Conservation (phyloP, 352 stramenopile genomes). For the Pythium coloratum region DNA sequence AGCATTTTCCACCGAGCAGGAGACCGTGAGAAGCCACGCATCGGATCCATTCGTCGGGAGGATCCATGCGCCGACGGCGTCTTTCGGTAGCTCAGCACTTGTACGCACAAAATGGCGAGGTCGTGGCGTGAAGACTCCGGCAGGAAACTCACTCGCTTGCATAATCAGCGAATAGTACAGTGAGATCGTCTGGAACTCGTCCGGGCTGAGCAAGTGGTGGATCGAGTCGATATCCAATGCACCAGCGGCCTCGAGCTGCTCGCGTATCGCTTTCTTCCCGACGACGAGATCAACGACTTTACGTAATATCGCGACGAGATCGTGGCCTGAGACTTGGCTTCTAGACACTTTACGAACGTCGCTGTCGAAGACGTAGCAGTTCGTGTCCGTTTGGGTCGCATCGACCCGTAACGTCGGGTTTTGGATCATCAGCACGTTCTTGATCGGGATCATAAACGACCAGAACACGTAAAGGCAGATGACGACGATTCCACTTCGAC, state of each 20-base stretch:
- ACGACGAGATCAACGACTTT: conserved; percentile 27
- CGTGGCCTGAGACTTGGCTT: conserved; percentile 17
- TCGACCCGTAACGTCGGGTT: conserved; percentile 33
- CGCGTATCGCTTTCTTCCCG: conserved; percentile 25
- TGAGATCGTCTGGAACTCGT: conserved; percentile 30
- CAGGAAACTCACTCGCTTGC: conserved; percentile 41
- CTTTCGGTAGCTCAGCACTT: conserved; percentile 6
- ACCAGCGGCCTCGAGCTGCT: conserved; percentile 26
- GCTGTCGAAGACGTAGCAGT: conserved; percentile 15
- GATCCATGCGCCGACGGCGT: conserved; percentile 34
- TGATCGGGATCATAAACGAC: conserved; percentile 40
- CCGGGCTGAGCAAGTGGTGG: conserved; percentile 29
- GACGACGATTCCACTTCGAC: conserved; percentile 18
- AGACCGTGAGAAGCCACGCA: conserved; percentile 30
- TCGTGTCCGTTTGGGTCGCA: conserved; percentile 18
- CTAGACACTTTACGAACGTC: not conserved
- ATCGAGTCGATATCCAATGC: conserved; percentile 34
- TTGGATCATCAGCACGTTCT: conserved; percentile 43
- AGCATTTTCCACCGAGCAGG: conserved; percentile 24
- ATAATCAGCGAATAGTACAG: conserved; percentile 38
- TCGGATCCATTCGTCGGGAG: conserved; percentile 23
- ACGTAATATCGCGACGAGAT: conserved; percentile 25
- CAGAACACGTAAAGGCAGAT: conserved; percentile 33
- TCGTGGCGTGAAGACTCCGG: conserved; percentile 28
- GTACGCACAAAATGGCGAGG: conserved; percentile 16